phyloP scores from a whole-genome alignment of 2,329 filamentous ascomycete genomes.

The Aspergillus ibericus region DNA sequence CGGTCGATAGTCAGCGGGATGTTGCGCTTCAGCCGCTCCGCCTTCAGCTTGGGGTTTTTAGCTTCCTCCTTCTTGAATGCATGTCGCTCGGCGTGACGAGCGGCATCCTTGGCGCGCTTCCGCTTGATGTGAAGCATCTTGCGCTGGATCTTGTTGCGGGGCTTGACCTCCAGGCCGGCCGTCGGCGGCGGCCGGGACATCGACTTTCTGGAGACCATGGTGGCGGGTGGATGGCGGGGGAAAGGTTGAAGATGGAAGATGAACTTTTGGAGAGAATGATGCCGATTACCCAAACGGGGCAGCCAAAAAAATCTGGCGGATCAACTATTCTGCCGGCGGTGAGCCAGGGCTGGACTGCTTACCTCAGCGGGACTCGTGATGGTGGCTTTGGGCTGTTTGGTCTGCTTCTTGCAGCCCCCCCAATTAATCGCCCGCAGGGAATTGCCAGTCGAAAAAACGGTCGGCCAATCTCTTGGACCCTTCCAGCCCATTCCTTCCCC shows the following conservation, averaged over 20 bases:
- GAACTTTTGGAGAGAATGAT: slow-evolving; percentile 32
- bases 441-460: too few species aligned
- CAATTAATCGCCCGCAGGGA: too few species aligned
- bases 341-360: background rate
- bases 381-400: too few species aligned
- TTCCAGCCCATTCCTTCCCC: too few species aligned
- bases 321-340: slow-evolving; percentile 16
- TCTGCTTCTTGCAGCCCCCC: too few species aligned
- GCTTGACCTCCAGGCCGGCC: slow-evolving; percentile 53
- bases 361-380: too few species aligned
- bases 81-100: slow-evolving; percentile 74
- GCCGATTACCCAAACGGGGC: background rate
- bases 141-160: slow-evolving; percentile 76
- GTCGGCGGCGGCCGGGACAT: slow-evolving; percentile 46
- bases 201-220: slow-evolving; percentile 53
- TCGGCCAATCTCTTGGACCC: too few species aligned
- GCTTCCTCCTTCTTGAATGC: slow-evolving; percentile 80
- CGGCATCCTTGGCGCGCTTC: slow-evolving; percentile 73
- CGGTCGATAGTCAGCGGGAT: slow-evolving; percentile 78
- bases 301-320: slow-evolving; percentile 12
- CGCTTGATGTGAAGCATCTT: slow-evolving; percentile 75
- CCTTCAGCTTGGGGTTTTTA: slow-evolving; percentile 73
- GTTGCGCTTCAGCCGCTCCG: slow-evolving; percentile 73
- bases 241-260: slow-evolving; percentile 18
- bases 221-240: slow-evolving; percentile 2